These are phyloP conservation scores for Mucor saturninus DNA, from an alignment of 371 early-diverging fungal species.

Conservation along the genomic window DNA sequence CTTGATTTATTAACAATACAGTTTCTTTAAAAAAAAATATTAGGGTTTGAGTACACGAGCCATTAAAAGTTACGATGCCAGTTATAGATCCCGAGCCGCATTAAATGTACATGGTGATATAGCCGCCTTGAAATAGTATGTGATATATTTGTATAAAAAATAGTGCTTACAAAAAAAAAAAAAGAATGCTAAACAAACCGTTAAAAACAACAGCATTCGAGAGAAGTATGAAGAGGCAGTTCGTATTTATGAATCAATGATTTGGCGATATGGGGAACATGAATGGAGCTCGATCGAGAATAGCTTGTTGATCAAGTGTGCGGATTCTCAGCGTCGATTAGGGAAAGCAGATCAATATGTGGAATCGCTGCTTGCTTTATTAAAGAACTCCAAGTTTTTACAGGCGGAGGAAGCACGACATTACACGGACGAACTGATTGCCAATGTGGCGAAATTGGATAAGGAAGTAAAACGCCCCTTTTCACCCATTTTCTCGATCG, in stretches of 20 bases:
- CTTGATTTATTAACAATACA: neutral
- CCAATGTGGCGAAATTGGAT: conserved; percentile 48
- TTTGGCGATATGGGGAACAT: conserved; percentile 66
- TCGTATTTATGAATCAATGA: conserved; percentile 68
- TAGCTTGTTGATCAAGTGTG: conserved; percentile 72
- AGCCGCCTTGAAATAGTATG: conserved; percentile 80
- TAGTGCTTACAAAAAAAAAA: neutral
- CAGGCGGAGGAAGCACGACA: conserved; percentile 46
- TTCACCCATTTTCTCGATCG: conserved; percentile 62
- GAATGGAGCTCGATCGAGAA: conserved; percentile 77
- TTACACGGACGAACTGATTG: conserved; percentile 62
- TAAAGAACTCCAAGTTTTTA: conserved; percentile 58
- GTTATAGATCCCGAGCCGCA: conserved; percentile 65
- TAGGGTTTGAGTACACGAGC: conserved; percentile 61
- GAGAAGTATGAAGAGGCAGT: conserved; percentile 72
- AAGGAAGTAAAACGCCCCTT: conserved; percentile 62
- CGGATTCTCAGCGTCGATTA: conserved; percentile 67
- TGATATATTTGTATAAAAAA: neutral
- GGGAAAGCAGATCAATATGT: conserved; percentile 63
- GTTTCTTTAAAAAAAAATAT: neutral
- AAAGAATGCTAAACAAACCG: neutral
- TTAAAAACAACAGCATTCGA: conserved; percentile 52
- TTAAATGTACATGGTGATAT: conserved; percentile 75
- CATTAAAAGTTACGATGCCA: conserved; percentile 72
- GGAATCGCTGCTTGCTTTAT: conserved; percentile 61